Evolutionary conservation across 2,329 filamentous ascomycete genomes (phyloP), one percentile per base, ranked within the genome.

Genomic region (Paraphaeosphaeria sporulosa): DNA sequence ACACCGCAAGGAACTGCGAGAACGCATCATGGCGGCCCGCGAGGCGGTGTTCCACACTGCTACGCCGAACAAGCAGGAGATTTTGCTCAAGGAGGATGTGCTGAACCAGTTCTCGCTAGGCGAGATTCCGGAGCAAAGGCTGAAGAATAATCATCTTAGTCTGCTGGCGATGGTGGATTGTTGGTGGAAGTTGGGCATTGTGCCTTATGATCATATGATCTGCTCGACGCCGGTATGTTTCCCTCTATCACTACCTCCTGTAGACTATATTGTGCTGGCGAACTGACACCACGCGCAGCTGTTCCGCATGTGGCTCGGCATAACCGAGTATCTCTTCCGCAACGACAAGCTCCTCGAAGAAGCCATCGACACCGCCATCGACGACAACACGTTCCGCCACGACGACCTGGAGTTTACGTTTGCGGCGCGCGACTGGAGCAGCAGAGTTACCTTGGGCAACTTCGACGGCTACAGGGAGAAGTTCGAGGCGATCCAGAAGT

Each of bases 171-270:
- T 99, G 87, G 96, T 98, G 46, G 95, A 99, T 81, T 98, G 94
- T 80, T 99, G 95, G 95, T 95, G 92, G 75, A 92, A 92, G 67
- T 85, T 98, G 48, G 91, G 89, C 36, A 99, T 97, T 71, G 91
- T 96, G 50, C 95, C 95, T 0, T 99, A 99, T 78, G 94, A 99
- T 79, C 96, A 99, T 82, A 99, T 99, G 94, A 96, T 99, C 68
- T 99, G 95, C 82, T 97, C 93, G 56, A 99, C 95, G 42, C 95
- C 95, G 51, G 87, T 89, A 73, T 76, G 85, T 81, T 32, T 17
- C 9, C 32, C 36, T 15, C n/a, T 17, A 42, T 58, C 23, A 27
- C 25, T 6, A 27, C 6, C 25, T 27, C 25, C 25, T 6, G 25
- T 6, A 27, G 25, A 27, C 25, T 27, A 27, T 3, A 3, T 38